phyloP scores from a whole-genome alignment of 768 basidiomycete genomes.

The Lepiota venenata region DNA sequence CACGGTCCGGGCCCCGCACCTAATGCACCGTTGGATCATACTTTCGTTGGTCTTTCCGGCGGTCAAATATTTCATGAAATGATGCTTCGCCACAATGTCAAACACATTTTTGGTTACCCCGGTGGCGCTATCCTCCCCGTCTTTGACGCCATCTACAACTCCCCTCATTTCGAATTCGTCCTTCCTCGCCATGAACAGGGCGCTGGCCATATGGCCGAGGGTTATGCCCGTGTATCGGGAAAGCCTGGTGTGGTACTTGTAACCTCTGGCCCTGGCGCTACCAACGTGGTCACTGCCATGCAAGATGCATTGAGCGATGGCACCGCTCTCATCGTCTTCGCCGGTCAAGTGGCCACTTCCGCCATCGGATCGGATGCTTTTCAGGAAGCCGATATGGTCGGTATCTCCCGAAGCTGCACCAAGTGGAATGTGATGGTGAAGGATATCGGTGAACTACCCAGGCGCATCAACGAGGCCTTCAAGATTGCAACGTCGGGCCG shows the following conservation, averaged over 20 bases:
- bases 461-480: slow-evolving; percentile 98
- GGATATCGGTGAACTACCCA: slow-evolving; percentile 90
- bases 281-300: slow-evolving; percentile 97
- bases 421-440: slow-evolving; percentile 99
- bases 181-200: slow-evolving; percentile 98
- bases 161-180: slow-evolving; percentile 91
- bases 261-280: slow-evolving; percentile 96
- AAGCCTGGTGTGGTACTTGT: slow-evolving; percentile 98
- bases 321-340: slow-evolving; percentile 91
- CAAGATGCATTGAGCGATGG: slow-evolving; percentile 97
- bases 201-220: slow-evolving; percentile 98
- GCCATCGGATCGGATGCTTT: slow-evolving; percentile 99
- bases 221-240: slow-evolving; percentile 95
- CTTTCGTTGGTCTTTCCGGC: slow-evolving; percentile 92
- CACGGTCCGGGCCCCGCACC: slow-evolving; percentile 37
- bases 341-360: slow-evolving; percentile 98
- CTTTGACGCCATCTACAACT: slow-evolving; percentile 99
- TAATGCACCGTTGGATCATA: slow-evolving; percentile 61
- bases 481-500: slow-evolving; percentile 97
- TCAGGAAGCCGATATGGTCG: slow-evolving; percentile 97
- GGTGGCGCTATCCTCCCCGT: slow-evolving; percentile 98
- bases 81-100: slow-evolving; percentile 96
- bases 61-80: slow-evolving; percentile 99
- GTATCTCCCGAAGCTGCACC: slow-evolving; percentile 95
- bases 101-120: slow-evolving; percentile 97